Base-by-base conservation (phyloP, 352 stramenopile genomes). In the Phytopythium aichiense region DNA sequence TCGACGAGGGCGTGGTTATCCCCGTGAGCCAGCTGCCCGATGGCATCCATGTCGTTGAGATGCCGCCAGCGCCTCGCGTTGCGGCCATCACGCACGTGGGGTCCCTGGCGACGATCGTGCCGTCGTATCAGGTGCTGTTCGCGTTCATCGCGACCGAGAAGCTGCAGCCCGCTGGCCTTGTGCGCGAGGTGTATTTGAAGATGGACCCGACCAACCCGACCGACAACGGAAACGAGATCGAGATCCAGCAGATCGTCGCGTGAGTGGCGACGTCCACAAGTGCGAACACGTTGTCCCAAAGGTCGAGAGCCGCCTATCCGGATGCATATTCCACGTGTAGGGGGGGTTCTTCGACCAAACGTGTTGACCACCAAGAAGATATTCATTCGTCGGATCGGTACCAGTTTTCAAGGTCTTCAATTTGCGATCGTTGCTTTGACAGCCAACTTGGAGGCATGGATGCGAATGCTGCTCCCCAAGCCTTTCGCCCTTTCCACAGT, bases 161-260 rank as follows among this genome's bases (percentile, higher is more conserved):
- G 11, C 57, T 79, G 37, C 66, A 54, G 1, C 61, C 73, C 42
- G 57, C 35, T 2, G 77, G 60, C 2, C 68, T 64, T 13, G 68
- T 71, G 15, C 72, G 77, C 20, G 77, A 87, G 42, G 65, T 84
- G 42, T 84, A 80, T 53, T 23, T 87, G 16, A 67, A 63, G 33
- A 73, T 70, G 68, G 59, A 73, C 30, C 71, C 42, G 25, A 46
- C 28, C 2, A 57, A 77, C 56, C n/a, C 22, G 7, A 58, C 61
- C n/a, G 67, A 76, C 11, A 51, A 38, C 15, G 52, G 48, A 5
- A 55, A 62, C 31, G 56, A 76, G 35, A 80, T 64, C 33, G 67
- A 80, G 54, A 67, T 80, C 22, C 67, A 77, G 51, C 69, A 68
- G 23, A 55, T 71, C 23, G 46, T 80, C 49, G 60, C 53, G 12